phyloP scores from a whole-genome alignment of 345 rosid species.

The Euphorbia peplus region DNA sequence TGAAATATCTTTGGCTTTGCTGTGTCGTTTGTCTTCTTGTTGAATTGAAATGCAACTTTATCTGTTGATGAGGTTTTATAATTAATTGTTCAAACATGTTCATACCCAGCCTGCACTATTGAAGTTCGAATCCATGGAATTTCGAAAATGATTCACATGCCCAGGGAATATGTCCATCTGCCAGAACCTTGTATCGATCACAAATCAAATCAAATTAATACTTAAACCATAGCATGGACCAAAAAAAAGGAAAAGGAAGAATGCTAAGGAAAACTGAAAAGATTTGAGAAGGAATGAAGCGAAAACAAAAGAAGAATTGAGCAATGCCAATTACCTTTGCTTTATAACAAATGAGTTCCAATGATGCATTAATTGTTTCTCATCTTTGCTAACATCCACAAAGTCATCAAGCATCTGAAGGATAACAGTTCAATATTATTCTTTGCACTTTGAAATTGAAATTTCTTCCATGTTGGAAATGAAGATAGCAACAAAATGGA shows the following conservation, averaged over 20 bases:
- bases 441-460: neutral
- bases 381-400: constrained; percentile 91
- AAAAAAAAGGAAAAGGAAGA: neutral
- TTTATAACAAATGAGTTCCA: constrained; percentile 97
- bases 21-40: too few species aligned
- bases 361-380: constrained; percentile 93
- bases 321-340: constrained; percentile 55
- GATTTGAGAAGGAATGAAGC: neutral
- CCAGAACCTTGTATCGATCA: constrained; percentile 21
- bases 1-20: too few species aligned
- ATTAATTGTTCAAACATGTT: too few species aligned
- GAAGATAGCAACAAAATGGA: too few species aligned
- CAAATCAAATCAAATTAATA: neutral
- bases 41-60: too few species aligned
- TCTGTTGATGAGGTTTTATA: too few species aligned
- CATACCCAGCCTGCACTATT: too few species aligned
- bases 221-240: neutral
- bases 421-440: constrained; percentile 4
- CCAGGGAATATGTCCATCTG: constrained; percentile 32
- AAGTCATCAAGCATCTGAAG: constrained; percentile 97
- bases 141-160: constrained; percentile 34
- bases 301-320: neutral
- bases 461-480: neutral
- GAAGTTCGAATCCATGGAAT: constrained; percentile 28
- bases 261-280: neutral